Conservation (phyloP, 2,329 filamentous ascomycete genomes). For the Phialophora expanda region DNA sequence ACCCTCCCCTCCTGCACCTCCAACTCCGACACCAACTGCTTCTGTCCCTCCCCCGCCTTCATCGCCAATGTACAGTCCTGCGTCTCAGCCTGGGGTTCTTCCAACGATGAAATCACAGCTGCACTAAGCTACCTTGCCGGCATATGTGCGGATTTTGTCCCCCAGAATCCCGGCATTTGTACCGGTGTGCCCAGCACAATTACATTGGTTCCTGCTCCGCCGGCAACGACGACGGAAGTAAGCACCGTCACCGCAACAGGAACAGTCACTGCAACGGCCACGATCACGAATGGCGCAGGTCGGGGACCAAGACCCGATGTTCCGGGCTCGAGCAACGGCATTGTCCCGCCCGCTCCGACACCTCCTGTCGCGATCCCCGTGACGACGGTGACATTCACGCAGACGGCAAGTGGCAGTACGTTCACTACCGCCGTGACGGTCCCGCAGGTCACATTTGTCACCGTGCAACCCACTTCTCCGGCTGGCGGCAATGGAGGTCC, state of each 20-base stretch:
- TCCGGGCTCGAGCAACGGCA: slow-evolving; percentile 17
- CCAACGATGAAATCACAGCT: slow-evolving; percentile 68
- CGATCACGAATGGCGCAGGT: slow-evolving; percentile 39
- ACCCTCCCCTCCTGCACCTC: slow-evolving; percentile 71
- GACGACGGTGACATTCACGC: slow-evolving; percentile 51
- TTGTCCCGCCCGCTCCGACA: background rate
- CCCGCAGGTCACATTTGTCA: slow-evolving; percentile 52
- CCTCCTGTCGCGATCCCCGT: slow-evolving; percentile 40
- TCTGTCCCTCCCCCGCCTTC: slow-evolving; percentile 80
- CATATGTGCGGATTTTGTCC: slow-evolving; percentile 79
- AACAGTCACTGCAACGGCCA: slow-evolving; percentile 48
- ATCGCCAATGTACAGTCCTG: slow-evolving; percentile 81
- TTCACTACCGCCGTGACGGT: slow-evolving; percentile 50
- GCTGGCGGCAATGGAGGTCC: slow-evolving; percentile 28
- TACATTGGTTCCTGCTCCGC: slow-evolving; percentile 59
- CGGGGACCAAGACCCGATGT: slow-evolving; percentile 33
- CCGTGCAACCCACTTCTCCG: slow-evolving; percentile 40
- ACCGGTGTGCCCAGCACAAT: slow-evolving; percentile 72
- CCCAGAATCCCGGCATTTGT: slow-evolving; percentile 72
- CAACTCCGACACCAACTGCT: slow-evolving; percentile 83
- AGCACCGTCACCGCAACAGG: slow-evolving; percentile 29
- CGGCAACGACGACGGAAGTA: slow-evolving; percentile 37
- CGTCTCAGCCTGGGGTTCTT: slow-evolving; percentile 75
- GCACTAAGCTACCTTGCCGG: slow-evolving; percentile 86
- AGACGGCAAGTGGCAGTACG: slow-evolving; percentile 37